Evolutionary conservation across 179 eudicot species (phyloP), one percentile per base, ranked within the genome.

Genomic region (Silene noctiflora): DNA sequence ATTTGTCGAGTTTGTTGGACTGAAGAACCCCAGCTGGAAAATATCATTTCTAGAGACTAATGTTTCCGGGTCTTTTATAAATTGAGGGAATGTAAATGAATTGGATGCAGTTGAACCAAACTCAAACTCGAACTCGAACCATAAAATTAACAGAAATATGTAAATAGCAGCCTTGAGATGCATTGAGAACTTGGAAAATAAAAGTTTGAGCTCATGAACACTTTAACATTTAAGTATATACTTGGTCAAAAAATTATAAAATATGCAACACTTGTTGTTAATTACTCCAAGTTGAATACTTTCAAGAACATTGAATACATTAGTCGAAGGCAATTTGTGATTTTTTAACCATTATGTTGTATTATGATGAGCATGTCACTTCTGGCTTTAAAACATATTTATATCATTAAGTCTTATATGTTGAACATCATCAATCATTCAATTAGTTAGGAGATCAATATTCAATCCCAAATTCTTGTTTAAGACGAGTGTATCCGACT

Each of bases 1-100:
- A 31, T 46, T 17, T 10, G 19, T 72, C 8, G 84, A 78, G 60
- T 66, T 65, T 6, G 73, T 67, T 7, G 84, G 84, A 76, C 79
- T 78, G 66, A 82, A 78, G 44, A 78, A 82, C 12, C 84, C 76
- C 12, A 79, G 63, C 13, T 7, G 75, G 16, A 69, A 79, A 48
- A 22, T 27, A 21, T 63, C 29, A 33, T 72, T 76, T 7, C 29
- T 33, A 8, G 83, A 81, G 69, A 61, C 61, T 35, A 76, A 2
- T 16, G 56, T 56, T 35, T 81, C 77, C 17, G 83, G 29, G 77
- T 76, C 83, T 67, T 51, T 72, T 0, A 81, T 65, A 24, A 58
- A 6, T 25, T 51, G 63, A 48, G 69, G 35, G 14, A 69, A 8
- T 6, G 80, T 76, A 58, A 76, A 42, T 21, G 58, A 53, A 53